Evolutionary conservation across 1,139 yeast species (phyloP), one percentile per base, ranked within the genome.

Genomic region (Suhomyces wounanorum): DNA sequence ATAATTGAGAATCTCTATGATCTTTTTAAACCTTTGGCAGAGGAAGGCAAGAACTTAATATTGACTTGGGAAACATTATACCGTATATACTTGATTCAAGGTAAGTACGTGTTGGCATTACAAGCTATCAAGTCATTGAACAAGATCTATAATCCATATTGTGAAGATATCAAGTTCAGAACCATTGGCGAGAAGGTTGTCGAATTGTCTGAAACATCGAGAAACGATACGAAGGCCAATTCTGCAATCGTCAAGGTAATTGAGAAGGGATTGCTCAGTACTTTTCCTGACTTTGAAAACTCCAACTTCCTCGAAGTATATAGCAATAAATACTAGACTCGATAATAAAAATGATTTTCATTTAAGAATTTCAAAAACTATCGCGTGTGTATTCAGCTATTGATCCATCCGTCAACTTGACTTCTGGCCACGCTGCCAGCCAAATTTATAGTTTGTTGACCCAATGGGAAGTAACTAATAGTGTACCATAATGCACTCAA

Each of bases 391-490:
- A 23, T 43, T 30, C n/a, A 47, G 33, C 47, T 62, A 49, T 72
- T 79, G 43, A 83, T 72, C 88, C 88, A 83, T 43, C 75, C 72
- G 54, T 82, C 86, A 1, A 81, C 86, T 59, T 82, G 87, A 39
- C 75, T 68, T 49, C 83, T 67, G 4, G 87, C 87, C 10, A 82
- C 81, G 21, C 70, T 69, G 3, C 83, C 73, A 0, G 86, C 84
- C 49, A 83, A 63, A 52, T 72, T 73, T 48, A 83, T 66, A 0
- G 87, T 83, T 50, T 78, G 83, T 43, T 75, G 72, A 2, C 87
- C 87, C 70, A 80, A 68, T 3, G 88, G 87, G 66, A 83, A 83
- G 61, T 83, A 83, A 57, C 87, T 82, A 6, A 83, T 79, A 0
- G 85, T 77, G 61, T 83, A 83, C 77, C 82, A 79, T 7, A 82